Conservation (phyloP, 2,329 filamentous ascomycete genomes). For the Sclerotinia subarctica region DNA sequence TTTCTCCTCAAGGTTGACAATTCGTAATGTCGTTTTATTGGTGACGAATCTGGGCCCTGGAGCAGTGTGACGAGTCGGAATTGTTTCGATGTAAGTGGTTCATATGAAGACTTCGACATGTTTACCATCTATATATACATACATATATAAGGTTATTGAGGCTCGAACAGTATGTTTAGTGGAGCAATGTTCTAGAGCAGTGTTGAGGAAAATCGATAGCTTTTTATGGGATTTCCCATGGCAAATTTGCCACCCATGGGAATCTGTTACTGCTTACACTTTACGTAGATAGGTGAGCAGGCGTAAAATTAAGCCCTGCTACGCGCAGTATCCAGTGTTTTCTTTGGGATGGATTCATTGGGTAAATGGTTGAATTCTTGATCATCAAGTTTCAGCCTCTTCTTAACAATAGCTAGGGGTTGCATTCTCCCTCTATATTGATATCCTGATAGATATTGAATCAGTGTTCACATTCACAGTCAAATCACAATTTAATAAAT, state of each 20-base stretch:
- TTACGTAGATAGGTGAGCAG: background rate
- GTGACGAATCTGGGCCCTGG: background rate
- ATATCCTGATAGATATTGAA: background rate
- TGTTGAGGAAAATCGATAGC: background rate
- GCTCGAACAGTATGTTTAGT: background rate
- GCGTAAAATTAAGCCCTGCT: too few relatives aligned
- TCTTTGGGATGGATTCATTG: too few relatives aligned
- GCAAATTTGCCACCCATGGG: background rate
- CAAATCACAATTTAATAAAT: background rate
- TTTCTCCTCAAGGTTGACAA: slow-evolving; percentile 13
- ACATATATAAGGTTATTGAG: background rate
- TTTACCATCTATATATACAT: background rate
- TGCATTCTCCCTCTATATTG: too few relatives aligned
- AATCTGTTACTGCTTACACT: background rate
- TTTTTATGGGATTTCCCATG: background rate
- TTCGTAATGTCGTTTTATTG: slow-evolving; percentile 13
- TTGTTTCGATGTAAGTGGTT: slow-evolving; percentile 5
- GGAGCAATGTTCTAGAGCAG: background rate
- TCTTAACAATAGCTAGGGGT: too few relatives aligned
- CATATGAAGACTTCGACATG: slow-evolving; percentile 4
- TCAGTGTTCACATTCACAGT: background rate
- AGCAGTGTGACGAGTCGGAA: slow-evolving; percentile 19
- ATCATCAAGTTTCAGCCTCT: too few relatives aligned
- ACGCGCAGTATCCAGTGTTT: too few relatives aligned
- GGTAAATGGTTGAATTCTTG: too few relatives aligned